phyloP scores from a whole-genome alignment of 2,329 filamentous ascomycete genomes.

The Trichoderma sp. region DNA sequence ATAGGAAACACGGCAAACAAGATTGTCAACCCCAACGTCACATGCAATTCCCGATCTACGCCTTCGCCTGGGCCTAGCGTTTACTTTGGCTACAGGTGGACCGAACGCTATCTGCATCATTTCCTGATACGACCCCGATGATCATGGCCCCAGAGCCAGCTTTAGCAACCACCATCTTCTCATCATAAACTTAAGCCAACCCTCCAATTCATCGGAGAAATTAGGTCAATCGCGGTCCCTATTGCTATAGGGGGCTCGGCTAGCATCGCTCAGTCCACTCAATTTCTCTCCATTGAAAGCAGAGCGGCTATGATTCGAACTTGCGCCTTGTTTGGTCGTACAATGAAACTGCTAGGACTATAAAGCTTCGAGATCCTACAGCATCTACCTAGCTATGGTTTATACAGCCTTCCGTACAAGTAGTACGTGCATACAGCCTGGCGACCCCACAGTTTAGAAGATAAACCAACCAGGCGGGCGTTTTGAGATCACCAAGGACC shows the following conservation, averaged over 20 bases:
- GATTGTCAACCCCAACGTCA: background rate
- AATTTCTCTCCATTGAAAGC: background rate
- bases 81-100: background rate
- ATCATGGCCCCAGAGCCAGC: background rate
- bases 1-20: background rate
- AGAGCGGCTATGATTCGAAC: background rate
- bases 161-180: background rate
- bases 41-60: background rate
- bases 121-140: background rate
- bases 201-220: background rate
- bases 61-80: background rate
- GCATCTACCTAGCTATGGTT: background rate
- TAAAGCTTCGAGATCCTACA: background rate
- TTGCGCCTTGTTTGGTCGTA: background rate
- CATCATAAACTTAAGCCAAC: background rate
- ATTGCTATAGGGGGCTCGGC: background rate
- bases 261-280: background rate
- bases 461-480: slow-evolving; percentile 8
- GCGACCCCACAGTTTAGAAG: slow-evolving; percentile 14
- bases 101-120: background rate
- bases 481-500: slow-evolving; percentile 5
- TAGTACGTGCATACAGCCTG: slow-evolving; percentile 3
- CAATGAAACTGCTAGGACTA: background rate
- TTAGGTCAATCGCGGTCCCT: background rate
- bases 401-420: background rate